Percentiles rank a stretch among this genome's conserved stretches.
Conservation (phyloP, 192 early-diverging fungal genomes). For the Gaertneriomyces sp. region DNA sequence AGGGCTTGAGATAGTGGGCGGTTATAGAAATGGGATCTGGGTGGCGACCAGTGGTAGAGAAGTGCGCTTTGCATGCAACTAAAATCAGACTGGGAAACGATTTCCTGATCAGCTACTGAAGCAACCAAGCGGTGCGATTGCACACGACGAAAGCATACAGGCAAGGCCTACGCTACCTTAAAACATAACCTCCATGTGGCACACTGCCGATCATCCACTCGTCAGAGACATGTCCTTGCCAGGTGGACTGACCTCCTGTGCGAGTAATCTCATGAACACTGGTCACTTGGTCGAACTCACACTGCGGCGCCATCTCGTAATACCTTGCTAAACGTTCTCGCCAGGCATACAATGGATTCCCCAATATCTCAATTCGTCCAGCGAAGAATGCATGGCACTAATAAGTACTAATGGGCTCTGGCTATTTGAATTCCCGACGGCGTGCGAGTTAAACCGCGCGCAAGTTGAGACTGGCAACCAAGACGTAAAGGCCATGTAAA, state of each 20-base stretch:
- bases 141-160: too few relatives aligned
- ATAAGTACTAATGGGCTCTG: too few relatives aligned
- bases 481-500: too few relatives aligned
- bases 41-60: not conserved
- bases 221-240: conserved; percentile 4
- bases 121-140: too few relatives aligned
- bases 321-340: too few relatives aligned
- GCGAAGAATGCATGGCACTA: too few relatives aligned
- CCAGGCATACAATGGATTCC: too few relatives aligned
- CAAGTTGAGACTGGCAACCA: too few relatives aligned
- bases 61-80: not conserved
- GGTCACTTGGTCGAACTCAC: conserved; percentile 9
- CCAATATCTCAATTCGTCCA: too few relatives aligned
- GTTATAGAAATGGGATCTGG: conserved; percentile 15
- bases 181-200: conserved; percentile 2
- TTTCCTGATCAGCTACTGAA: not conserved
- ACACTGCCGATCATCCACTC: conserved; percentile 14
- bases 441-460: too few relatives aligned
- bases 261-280: not conserved
- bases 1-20: conserved; percentile 1
- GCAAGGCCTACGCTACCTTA: not conserved
- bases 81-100: conserved; percentile 1
- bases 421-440: too few relatives aligned
- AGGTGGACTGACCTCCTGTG: not conserved
- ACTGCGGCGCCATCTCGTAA: too few relatives aligned